Evolutionary conservation across 2,329 filamentous ascomycete genomes (phyloP).

Genomic region (Grosmannia huntii): DNA sequence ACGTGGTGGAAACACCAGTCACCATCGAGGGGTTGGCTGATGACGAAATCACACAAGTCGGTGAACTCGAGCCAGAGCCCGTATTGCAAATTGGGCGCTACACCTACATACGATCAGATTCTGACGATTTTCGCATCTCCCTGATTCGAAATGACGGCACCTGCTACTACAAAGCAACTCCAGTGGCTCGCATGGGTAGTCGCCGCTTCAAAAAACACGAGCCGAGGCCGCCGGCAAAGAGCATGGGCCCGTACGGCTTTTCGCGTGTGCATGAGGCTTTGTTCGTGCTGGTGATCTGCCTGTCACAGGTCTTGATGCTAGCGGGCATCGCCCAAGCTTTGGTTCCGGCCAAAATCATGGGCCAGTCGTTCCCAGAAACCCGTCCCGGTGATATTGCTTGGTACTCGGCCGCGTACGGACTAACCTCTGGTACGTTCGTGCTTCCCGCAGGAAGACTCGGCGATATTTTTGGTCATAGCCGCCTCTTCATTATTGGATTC

Average conservation of each 20-base stretch:
- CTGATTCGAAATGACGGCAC: conserved; percentile 10
- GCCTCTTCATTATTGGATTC: conserved; percentile 38
- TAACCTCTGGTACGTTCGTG: conserved; percentile 45
- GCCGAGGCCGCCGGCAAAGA: neutral
- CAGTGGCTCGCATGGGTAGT: neutral
- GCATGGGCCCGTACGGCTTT: conserved; percentile 12
- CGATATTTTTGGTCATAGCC: conserved; percentile 44
- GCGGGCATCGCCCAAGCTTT: conserved; percentile 34
- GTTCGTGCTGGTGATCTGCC: conserved; percentile 27
- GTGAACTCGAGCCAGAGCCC: conserved; percentile 9
- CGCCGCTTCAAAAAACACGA: neutral
- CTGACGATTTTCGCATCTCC: conserved; percentile 8
- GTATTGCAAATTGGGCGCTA: conserved; percentile 15
- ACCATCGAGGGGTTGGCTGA: neutral
- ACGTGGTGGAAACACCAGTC: neutral
- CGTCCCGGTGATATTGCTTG: conserved; percentile 35
- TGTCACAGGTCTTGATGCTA: conserved; percentile 32
- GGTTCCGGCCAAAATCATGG: conserved; percentile 34
- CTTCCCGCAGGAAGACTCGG: conserved; percentile 43
- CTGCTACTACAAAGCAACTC: conserved; percentile 3
- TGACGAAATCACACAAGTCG: neutral
- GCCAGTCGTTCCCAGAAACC: conserved; percentile 29
- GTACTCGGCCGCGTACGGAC: conserved; percentile 43
- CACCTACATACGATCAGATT: conserved; percentile 14
- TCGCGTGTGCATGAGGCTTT: conserved; percentile 18